phyloP scores from a whole-genome alignment of 2,329 filamentous ascomycete genomes.

The Fusarium multiceps region DNA sequence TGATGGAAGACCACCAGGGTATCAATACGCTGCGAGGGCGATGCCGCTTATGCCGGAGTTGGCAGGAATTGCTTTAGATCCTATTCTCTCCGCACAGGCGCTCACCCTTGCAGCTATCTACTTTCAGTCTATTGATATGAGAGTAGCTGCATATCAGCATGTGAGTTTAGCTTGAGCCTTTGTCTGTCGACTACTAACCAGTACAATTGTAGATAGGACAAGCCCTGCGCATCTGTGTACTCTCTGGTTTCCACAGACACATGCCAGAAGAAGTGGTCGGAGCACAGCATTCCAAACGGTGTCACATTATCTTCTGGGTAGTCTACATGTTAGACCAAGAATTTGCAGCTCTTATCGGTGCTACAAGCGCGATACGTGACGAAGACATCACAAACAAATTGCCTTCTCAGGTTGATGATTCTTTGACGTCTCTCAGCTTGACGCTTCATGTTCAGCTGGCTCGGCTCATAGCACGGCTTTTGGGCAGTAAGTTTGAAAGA shows the following conservation, averaged over 20 bases:
- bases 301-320: slow-evolving; percentile 48
- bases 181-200: not conserved
- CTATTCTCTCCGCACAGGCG: slow-evolving; percentile 43
- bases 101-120: slow-evolving; percentile 52
- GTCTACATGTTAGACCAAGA: slow-evolving; percentile 48
- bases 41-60: slow-evolving; percentile 55
- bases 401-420: slow-evolving; percentile 45
- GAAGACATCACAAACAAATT: slow-evolving; percentile 48
- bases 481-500: slow-evolving; percentile 21
- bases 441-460: slow-evolving; percentile 45
- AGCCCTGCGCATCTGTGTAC: slow-evolving; percentile 48
- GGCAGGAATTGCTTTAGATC: slow-evolving; percentile 37
- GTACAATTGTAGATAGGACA: slow-evolving; percentile 44
- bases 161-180: slow-evolving; percentile 30
- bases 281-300: slow-evolving; percentile 42
- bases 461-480: slow-evolving; percentile 40
- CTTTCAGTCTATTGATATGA: slow-evolving; percentile 56
- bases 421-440: slow-evolving; percentile 42
- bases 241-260: slow-evolving; percentile 48
- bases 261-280: slow-evolving; percentile 40
- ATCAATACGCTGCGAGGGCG: slow-evolving; percentile 54
- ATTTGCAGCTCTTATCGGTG: slow-evolving; percentile 45
- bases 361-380: slow-evolving; percentile 45
- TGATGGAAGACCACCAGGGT: slow-evolving; percentile 49
- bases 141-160: slow-evolving; percentile 53